A percentile compares a stretch with the other conserved stretches of the same genome.
These are phyloP conservation scores for Berkeleyomyces rouxiae DNA, from an alignment of 2,329 filamentous ascomycete genomes.

Conservation along the genomic window DNA sequence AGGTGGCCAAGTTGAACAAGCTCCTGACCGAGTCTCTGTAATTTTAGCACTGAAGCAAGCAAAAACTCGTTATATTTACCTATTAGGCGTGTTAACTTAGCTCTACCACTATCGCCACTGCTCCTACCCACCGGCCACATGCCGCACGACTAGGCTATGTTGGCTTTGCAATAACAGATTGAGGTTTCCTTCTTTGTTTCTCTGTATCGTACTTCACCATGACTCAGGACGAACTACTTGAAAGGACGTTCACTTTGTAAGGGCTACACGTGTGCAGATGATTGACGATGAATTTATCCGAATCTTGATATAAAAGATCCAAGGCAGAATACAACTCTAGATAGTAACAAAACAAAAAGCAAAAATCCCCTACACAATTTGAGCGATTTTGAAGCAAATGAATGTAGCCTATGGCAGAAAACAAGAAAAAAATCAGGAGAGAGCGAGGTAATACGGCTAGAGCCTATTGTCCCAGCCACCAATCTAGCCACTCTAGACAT, in stretches of 20 bases:
- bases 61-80: slow-evolving; percentile 2
- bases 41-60: slow-evolving; percentile 25
- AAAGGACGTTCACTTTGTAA: not conserved
- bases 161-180: not conserved
- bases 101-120: not conserved
- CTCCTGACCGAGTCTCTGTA: slow-evolving; percentile 92
- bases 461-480: not conserved
- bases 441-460: not conserved
- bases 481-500: not conserved
- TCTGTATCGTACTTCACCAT: not conserved
- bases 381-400: not conserved
- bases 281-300: not conserved
- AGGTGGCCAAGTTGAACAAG: slow-evolving; percentile 99
- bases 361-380: not conserved
- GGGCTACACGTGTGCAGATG: not conserved
- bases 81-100: not conserved
- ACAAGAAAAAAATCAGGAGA: not conserved
- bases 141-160: not conserved
- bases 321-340: not conserved
- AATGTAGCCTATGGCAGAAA: not conserved
- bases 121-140: not conserved
- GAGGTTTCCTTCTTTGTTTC: not conserved
- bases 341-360: not conserved
- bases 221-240: not conserved
- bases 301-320: not conserved